Conservation (phyloP, 768 basidiomycete species). For the Cyclocybe cylindracea region DNA sequence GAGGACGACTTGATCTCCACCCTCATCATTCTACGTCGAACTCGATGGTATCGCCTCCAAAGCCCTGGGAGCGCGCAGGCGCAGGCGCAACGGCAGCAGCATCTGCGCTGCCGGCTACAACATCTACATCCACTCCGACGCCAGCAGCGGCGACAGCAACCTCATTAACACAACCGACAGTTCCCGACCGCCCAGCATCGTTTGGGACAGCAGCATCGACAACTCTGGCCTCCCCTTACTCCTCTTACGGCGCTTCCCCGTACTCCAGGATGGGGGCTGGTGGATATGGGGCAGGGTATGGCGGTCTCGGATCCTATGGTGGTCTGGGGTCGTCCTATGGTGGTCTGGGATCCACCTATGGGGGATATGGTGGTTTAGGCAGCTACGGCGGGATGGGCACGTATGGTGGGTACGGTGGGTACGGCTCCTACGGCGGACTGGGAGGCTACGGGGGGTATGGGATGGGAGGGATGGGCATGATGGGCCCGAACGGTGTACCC, state of each 20-base stretch:
- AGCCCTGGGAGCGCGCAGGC: constrained; percentile 82
- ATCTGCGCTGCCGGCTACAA: constrained; percentile 19
- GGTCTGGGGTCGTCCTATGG: constrained; percentile 22
- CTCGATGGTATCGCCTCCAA: constrained; percentile 80
- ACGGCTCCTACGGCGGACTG: constrained; percentile 39
- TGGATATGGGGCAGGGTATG: constrained; percentile 13
- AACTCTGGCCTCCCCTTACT: constrained; percentile 32
- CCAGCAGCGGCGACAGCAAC: constrained; percentile 13
- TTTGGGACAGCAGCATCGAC: constrained; percentile 38
- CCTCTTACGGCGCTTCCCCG: constrained; percentile 39
- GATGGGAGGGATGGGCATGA: constrained; percentile 30
- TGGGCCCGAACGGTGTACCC: constrained; percentile 42
- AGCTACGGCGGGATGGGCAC: constrained; percentile 19
- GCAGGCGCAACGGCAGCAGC: constrained; percentile 40
- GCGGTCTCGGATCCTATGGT: constrained; percentile 17
- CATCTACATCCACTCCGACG: constrained; percentile 24
- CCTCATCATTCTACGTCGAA: too few species aligned
- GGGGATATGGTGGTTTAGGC: constrained; percentile 11
- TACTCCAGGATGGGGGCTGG: constrained; percentile 37
- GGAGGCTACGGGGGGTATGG: constrained; percentile 34
- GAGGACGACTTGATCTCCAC: too few species aligned
- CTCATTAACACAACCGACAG: constrained; percentile 33
- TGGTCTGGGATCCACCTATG: constrained; percentile 13
- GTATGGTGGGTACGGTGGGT: constrained; percentile 33
- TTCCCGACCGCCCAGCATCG: constrained; percentile 67